phyloP scores from a whole-genome alignment of 2,329 filamentous ascomycete genomes.

The Pestalotiopsis sp. region DNA sequence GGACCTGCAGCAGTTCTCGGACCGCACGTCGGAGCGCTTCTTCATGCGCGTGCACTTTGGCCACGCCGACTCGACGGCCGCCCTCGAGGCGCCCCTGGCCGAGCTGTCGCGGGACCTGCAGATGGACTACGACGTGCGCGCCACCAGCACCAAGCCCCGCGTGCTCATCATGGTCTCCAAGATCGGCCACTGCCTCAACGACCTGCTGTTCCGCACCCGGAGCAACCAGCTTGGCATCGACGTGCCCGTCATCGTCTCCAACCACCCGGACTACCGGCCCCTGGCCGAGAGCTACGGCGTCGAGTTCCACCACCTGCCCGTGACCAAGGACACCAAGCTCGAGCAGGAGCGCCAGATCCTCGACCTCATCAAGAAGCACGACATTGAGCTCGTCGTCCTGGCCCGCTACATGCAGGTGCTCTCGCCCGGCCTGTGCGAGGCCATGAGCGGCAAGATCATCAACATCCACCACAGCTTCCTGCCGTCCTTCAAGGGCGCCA shows the following conservation, averaged over 20 bases:
- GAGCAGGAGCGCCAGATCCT: slow-evolving; percentile 74
- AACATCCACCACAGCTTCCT: slow-evolving; percentile 90
- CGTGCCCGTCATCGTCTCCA: slow-evolving; percentile 78
- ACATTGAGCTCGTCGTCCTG: slow-evolving; percentile 78
- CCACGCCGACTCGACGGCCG: slow-evolving; percentile 53
- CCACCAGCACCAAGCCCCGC: slow-evolving; percentile 69
- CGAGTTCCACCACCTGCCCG: slow-evolving; percentile 79
- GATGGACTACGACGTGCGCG: slow-evolving; percentile 73
- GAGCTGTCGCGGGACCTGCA: slow-evolving; percentile 63
- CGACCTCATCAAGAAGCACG: slow-evolving; percentile 67
- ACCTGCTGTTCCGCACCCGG: slow-evolving; percentile 78
- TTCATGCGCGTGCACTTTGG: slow-evolving; percentile 90
- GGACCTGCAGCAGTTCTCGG: slow-evolving; percentile 83
- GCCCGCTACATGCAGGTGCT: slow-evolving; percentile 90
- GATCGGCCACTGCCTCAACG: slow-evolving; percentile 84
- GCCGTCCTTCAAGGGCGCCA: slow-evolving; percentile 85
- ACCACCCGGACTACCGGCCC: slow-evolving; percentile 73
- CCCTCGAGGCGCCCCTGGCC: slow-evolving; percentile 59
- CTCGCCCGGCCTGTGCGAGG: slow-evolving; percentile 71
- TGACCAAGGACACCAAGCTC: slow-evolving; percentile 76
- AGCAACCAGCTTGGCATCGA: slow-evolving; percentile 76
- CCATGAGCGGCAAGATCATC: slow-evolving; percentile 86
- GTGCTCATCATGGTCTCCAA: slow-evolving; percentile 90
- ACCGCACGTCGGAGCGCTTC: slow-evolving; percentile 73
- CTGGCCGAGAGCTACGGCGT: slow-evolving; percentile 76